These are phyloP conservation scores for Dactylorhiza incarnata DNA, from an alignment of 106 monocot species.

Conservation along the genomic window DNA sequence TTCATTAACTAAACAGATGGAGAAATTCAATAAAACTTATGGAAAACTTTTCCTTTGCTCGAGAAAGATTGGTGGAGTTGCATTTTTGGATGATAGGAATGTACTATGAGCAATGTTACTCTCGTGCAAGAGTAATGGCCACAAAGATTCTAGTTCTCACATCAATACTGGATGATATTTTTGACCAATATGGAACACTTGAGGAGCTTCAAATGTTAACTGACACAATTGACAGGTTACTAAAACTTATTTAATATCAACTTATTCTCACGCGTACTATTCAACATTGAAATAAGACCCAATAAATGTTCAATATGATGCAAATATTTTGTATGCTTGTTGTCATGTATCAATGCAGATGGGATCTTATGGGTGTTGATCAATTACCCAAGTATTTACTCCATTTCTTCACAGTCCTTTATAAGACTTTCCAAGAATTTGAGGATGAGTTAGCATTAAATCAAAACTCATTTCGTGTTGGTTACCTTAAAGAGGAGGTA, in stretches of 20 bases:
- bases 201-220: neutral
- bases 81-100: neutral
- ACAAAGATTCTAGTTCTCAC: neutral
- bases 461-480: neutral
- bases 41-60: neutral
- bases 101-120: neutral
- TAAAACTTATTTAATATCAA: neutral
- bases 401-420: neutral
- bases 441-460: neutral
- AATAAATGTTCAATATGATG: neutral
- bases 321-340: neutral
- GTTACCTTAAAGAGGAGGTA: neutral
- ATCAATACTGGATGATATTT: neutral
- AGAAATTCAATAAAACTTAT: neutral
- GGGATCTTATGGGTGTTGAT: neutral
- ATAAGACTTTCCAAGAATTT: neutral
- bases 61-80: neutral
- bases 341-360: neutral
- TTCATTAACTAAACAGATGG: neutral
- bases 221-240: neutral
- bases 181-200: neutral
- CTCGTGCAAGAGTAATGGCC: neutral
- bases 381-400: neutral
- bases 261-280: neutral
- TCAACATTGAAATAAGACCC: neutral